Evolutionary conservation across 2,329 filamentous ascomycete genomes (phyloP).

Genomic region (Neofusicoccum sp.): DNA sequence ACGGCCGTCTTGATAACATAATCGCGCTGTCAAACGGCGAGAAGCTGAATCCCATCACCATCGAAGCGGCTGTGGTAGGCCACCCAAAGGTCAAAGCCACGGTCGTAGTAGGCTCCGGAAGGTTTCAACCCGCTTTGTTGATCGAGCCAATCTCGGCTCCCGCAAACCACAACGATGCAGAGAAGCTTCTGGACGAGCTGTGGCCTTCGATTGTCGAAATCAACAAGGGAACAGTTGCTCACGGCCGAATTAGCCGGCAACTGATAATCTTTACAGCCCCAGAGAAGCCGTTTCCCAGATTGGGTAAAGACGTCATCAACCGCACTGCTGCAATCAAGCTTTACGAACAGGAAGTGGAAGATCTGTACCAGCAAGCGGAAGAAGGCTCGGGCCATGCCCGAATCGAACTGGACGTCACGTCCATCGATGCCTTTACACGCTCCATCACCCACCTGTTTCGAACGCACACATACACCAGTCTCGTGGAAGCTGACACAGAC

Average conservation of each 20-base stretch:
- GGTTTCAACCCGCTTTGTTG: constrained; percentile 30
- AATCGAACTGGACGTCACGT: background rate
- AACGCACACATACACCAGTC: too few species aligned
- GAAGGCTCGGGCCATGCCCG: too few species aligned
- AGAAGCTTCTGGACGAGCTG: constrained; percentile 40
- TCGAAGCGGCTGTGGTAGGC: constrained; percentile 26
- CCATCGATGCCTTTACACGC: too few species aligned
- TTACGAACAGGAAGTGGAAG: constrained; percentile 48
- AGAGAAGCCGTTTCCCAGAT: constrained; percentile 45
- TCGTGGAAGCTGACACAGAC: constrained; percentile 23
- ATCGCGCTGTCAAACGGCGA: constrained; percentile 23
- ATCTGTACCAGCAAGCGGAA: constrained; percentile 44
- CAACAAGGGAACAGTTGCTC: constrained; percentile 41
- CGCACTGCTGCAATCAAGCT: constrained; percentile 39
- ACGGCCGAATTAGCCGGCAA: constrained; percentile 43
- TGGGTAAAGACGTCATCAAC: constrained; percentile 48
- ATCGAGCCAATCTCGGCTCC: constrained; percentile 26
- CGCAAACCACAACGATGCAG: constrained; percentile 17
- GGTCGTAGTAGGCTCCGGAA: constrained; percentile 31
- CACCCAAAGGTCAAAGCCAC: constrained; percentile 30
- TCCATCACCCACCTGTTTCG: too few species aligned
- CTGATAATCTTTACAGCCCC: constrained; percentile 43
- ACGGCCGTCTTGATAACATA: constrained; percentile 26
- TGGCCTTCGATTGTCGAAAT: constrained; percentile 47
- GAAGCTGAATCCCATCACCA: constrained; percentile 25